A percentile compares a stretch with the other conserved stretches of the same genome.
These are phyloP conservation scores for Falciphora oryzae DNA, from an alignment of 2,329 filamentous ascomycete genomes.

Conservation along the genomic window DNA sequence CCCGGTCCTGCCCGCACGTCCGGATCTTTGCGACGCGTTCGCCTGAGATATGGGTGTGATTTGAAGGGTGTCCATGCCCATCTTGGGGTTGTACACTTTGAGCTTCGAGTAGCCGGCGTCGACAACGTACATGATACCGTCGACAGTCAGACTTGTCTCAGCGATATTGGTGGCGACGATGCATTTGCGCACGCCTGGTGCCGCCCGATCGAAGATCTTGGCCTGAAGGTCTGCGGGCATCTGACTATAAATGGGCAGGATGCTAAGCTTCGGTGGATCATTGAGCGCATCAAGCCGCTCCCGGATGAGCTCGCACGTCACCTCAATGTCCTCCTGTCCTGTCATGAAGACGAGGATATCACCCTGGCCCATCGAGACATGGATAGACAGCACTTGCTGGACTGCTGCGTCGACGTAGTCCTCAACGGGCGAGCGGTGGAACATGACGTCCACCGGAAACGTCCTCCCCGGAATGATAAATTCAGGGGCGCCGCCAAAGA, in stretches of 20 bases:
- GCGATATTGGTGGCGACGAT: slow-evolving; percentile 99
- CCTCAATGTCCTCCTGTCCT: slow-evolving; percentile 96
- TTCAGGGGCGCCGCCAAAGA: slow-evolving; percentile 92
- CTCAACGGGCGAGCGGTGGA: slow-evolving; percentile 88
- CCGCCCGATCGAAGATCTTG: slow-evolving; percentile 91
- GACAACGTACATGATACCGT: slow-evolving; percentile 99
- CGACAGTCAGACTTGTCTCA: slow-evolving; percentile 94
- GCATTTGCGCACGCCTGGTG: slow-evolving; percentile 88
- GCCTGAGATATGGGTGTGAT: slow-evolving; percentile 97
- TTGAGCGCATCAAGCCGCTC: slow-evolving; percentile 85
- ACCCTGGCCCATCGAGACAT: slow-evolving; percentile 86
- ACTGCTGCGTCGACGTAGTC: slow-evolving; percentile 98
- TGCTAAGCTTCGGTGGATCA: slow-evolving; percentile 89
- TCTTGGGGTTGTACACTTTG: slow-evolving; percentile 97
- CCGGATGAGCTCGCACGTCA: slow-evolving; percentile 87
- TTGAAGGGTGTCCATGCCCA: slow-evolving; percentile 98
- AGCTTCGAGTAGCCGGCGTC: slow-evolving; percentile 95
- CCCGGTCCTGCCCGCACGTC: slow-evolving; percentile 87
- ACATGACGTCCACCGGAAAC: slow-evolving; percentile 96
- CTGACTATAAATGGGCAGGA: slow-evolving; percentile 97
- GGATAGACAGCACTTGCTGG: slow-evolving; percentile 90
- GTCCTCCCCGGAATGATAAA: slow-evolving; percentile 95
- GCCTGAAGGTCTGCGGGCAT: slow-evolving; percentile 98
- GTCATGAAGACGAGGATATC: slow-evolving; percentile 99
- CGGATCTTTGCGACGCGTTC: slow-evolving; percentile 88